Conservation (phyloP, 192 early-diverging fungal genomes). For the Coemansia sp. region DNA sequence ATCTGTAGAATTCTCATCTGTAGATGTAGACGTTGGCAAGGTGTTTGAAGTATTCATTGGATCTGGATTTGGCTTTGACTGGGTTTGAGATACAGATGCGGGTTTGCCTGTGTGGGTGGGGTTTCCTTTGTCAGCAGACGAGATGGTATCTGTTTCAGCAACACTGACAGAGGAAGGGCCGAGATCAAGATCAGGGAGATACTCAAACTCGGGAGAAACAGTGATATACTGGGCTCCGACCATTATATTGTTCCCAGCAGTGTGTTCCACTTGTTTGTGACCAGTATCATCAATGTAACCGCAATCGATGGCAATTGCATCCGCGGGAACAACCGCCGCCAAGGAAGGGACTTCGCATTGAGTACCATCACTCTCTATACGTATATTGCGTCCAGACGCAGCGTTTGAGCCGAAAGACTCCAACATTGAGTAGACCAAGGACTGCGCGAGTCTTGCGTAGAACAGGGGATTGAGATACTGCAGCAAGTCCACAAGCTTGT, state of each 20-base stretch:
- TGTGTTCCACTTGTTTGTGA: not conserved
- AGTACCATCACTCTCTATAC: conserved; percentile 9
- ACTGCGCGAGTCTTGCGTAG: conserved; percentile 46
- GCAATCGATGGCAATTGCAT: conserved; percentile 29
- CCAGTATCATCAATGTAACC: not conserved
- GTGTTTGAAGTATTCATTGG: not conserved
- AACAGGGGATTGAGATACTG: conserved; percentile 51
- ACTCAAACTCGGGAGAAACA: conserved; percentile 29
- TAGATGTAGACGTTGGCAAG: not conserved
- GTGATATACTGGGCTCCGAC: conserved; percentile 14
- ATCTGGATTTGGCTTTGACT: not conserved
- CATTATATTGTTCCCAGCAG: not conserved
- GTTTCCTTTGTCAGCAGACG: not conserved
- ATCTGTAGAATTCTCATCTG: not conserved
- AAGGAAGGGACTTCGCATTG: not conserved
- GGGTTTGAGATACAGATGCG: not conserved
- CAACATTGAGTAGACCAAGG: conserved; percentile 35
- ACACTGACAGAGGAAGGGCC: not conserved
- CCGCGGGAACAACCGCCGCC: conserved; percentile 17
- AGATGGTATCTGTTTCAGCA: not conserved
- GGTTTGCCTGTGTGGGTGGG: not conserved
- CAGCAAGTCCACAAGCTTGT: conserved; percentile 28
- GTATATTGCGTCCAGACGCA: not conserved
- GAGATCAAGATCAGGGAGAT: conserved; percentile 8
- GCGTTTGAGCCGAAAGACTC: conserved; percentile 10